Base-by-base conservation (phyloP, 2,329 filamentous ascomycete genomes). In the Exserohilum rostratum region DNA sequence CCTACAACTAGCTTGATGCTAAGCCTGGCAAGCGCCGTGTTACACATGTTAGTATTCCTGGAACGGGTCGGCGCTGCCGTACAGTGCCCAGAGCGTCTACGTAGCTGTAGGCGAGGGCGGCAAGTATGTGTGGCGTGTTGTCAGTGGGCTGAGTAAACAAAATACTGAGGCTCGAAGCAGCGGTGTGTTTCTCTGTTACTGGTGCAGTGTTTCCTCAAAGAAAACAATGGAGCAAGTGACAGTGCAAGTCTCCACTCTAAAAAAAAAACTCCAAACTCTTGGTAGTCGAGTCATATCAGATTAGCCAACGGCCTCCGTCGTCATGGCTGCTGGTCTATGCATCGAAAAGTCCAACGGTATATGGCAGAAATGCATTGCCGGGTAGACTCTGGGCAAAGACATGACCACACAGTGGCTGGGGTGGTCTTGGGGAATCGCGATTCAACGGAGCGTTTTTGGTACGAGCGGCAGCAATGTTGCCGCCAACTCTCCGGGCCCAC, bases 381-480 rank as follows among this genome's bases (percentile, higher is more conserved):
- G 4, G 4, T 4, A 5, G 22, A 25, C 4, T 25, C 22, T 25
- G 22, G 4, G 22, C 62, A 50, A 62, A 62, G 35, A 58, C 39
- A 53, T 65, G 62, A 9, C 59, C 47, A 47, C 54, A 64, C 12
- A 34, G 29, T 15, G 62, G 58, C 31, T 59, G 48, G 15, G 57
- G 30, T 22, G 57, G 56, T 65, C 58, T n/a, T n/a, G n/a, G n/a
- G 15, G 53, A 31, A 44, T 44, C 46, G 6, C 46, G 20, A 15
- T 38, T 38, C 39, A 35, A 30, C 30, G 12, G 45, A 45, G 39
- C 34, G 38, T 38, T 40, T 30, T 31, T 44, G n/a, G 50, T 60
- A 63, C 7, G 52, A 38, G 30, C 54, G 61, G 40, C 58, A 66
- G 37, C 40, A 59, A 38, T 59, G 65, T 31, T 42, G 46, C 15